Evolutionary conservation across 352 stramenopile genomes (phyloP), one percentile per base, ranked within the genome.

Genomic region (Globisporangium nagaii): DNA sequence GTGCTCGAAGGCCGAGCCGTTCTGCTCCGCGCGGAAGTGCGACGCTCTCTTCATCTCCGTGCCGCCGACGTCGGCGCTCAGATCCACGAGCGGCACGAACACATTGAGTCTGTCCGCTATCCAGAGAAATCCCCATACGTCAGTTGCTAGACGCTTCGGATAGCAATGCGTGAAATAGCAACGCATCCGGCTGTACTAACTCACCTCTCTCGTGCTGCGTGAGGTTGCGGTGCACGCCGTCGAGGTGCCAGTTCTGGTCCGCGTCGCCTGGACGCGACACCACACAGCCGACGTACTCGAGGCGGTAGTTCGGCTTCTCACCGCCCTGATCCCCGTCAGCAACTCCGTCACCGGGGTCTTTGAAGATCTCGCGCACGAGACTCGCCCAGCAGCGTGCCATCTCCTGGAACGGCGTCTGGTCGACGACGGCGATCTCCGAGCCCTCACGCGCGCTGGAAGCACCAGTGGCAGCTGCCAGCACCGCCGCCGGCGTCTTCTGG

Each of bases 191-290:
- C n/a, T n/a, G n/a, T n/a, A n/a, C n/a, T n/a, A n/a, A 40, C 27
- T 27, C 45, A 83, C 79, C 79, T 59, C 65, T 65, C 57, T 86
- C 70, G 27, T 91, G 80, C 13, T 65, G 32, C 10, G 63, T 49
- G 17, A 70, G 56, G 40, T 81, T 74, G n/a, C 63, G 63, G 32
- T 91, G 78, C 41, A 91, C 75, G 28, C 80, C 80, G 58, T 91
- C 80, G 19, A 91, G 65, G 53, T 91, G 80, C 80, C 80, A 91
- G 66, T 91, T 91, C 60, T 91, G 80, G 56, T 82, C 67, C 0
- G 8, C 32, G 46, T 91, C 80, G 20, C 72, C 78, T 2, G 80
- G 78, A 46, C 72, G 64, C 0, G 80, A 76, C 1, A 91, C 51
- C 15, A 91, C 80, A 42, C 80, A 91, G 5, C 80, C 80, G 52